A percentile compares a stretch with the other conserved stretches of the same genome.
phyloP scores from a whole-genome alignment of 2,329 filamentous ascomycete genomes.

The Fusarium neocosmosporiellum region DNA sequence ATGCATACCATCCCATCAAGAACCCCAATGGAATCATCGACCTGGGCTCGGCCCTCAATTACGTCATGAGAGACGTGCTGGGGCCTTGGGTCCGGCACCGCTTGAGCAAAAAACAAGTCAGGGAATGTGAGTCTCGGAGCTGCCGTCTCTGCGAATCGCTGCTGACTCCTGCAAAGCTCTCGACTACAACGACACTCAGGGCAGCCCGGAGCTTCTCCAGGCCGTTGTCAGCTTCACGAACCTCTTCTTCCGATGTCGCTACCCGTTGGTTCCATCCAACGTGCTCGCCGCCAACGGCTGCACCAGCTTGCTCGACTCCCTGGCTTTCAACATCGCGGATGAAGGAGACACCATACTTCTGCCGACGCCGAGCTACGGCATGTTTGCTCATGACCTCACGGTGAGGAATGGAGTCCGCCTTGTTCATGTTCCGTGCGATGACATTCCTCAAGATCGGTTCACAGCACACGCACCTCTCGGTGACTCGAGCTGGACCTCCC shows the following conservation, averaged over 20 bases:
- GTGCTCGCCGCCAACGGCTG: neutral
- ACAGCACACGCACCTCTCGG: neutral
- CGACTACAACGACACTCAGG: neutral
- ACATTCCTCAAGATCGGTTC: neutral
- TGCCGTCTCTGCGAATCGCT: neutral
- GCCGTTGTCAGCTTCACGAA: neutral
- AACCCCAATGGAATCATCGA: neutral
- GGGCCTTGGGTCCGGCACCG: neutral
- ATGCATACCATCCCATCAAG: neutral
- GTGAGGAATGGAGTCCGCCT: neutral
- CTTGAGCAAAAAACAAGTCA: neutral
- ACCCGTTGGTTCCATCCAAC: neutral
- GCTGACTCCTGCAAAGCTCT: neutral
- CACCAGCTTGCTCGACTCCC: neutral
- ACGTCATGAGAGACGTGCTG: neutral
- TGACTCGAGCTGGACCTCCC: neutral
- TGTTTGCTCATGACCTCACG: neutral
- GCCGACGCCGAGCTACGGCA: neutral
- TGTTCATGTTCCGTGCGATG: neutral
- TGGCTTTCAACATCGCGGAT: neutral
- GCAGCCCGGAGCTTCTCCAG: neutral
- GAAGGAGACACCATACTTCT: neutral
- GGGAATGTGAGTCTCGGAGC: neutral
- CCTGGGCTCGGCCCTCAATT: neutral
- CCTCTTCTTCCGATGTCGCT: neutral